phyloP scores from a whole-genome alignment of 306 rosid genomes.

The Citrullus amarus region DNA sequence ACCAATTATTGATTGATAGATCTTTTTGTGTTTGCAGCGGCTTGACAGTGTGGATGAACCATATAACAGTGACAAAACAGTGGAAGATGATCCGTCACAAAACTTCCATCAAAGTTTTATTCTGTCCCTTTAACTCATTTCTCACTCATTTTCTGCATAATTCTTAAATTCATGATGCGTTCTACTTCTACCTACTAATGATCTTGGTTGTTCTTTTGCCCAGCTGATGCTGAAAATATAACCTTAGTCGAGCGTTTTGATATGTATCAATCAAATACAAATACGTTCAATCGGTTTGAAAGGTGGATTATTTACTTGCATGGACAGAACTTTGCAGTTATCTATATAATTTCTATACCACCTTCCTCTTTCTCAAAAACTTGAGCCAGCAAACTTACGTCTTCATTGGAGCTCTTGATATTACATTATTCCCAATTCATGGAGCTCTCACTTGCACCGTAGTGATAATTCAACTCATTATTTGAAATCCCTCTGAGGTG shows the following conservation, averaged over 20 bases:
- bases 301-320: slow-evolving; percentile 30
- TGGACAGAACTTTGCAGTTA: not conserved
- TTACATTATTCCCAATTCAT: not conserved
- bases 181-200: not conserved
- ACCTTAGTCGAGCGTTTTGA: slow-evolving; percentile 45
- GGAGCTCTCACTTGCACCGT: not conserved
- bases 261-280: slow-evolving; percentile 27
- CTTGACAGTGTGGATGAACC: slow-evolving; percentile 62
- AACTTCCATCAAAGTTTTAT: slow-evolving; percentile 57
- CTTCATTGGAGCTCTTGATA: not conserved
- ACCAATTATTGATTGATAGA: not conserved
- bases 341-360: not conserved
- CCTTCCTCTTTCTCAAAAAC: not conserved
- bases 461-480: not conserved
- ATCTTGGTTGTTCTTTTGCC: slow-evolving; percentile 9
- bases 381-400: not conserved
- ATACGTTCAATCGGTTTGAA: slow-evolving; percentile 37
- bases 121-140: slow-evolving; percentile 6
- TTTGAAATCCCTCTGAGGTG: not conserved
- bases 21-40: slow-evolving; percentile 35
- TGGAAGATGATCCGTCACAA: slow-evolving; percentile 31
- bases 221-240: slow-evolving; percentile 63
- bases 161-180: not conserved
- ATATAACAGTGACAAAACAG: slow-evolving; percentile 15
- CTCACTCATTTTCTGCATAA: not conserved